Evolutionary conservation across 371 early-diverging fungal species (phyloP), one percentile per base, ranked within the genome.

Genomic region (Mortierella sp.): DNA sequence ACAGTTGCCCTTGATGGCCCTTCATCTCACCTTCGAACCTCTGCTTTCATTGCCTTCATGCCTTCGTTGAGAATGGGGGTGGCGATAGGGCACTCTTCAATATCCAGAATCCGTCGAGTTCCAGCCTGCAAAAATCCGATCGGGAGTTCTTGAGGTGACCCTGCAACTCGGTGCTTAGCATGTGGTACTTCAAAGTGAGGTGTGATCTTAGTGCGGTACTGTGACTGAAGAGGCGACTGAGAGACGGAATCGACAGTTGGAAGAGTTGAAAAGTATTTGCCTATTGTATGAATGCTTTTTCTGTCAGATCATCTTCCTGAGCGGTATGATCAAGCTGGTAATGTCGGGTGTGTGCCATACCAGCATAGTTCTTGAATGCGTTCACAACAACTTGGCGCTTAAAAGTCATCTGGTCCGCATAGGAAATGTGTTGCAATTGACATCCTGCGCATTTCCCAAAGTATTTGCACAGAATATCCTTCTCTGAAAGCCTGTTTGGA

Each of bases 121-220:
- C 89, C 89, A 24, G 81, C 67, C 46, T 82, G 64, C 54, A 78
- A 63, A 65, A 88, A 90, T 27, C 91, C 91, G 38, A 90, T 83
- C 2, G 80, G 80, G 14, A 81, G 73, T 1, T 64, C 45, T 39
- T 68, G 65, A 0, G 41, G 18, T 9, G 34, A 52, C 19, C 79
- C 78, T 45, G 85, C 64, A 27, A 72, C 72, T 46, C 61, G 78
- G 34, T 83, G 78, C 53, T 82, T 83, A 18, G 76, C 79, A 54
- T 71, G 65, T 31, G 52, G 62, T 6, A 60, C 72, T 41, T 86
- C 84, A 69, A 86, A 86, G 59, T 90, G 91, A 42, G 89, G 89
- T 0, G 89, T 86, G 39, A 90, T 78, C 72, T 90, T 90, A 18
- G 85, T 89, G 48, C 91, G 82, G 61, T 87, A 88, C 2, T 82